These are phyloP conservation scores for Fusarium sp. DNA, from an alignment of 2,329 filamentous ascomycete species.

Conservation along the genomic window DNA sequence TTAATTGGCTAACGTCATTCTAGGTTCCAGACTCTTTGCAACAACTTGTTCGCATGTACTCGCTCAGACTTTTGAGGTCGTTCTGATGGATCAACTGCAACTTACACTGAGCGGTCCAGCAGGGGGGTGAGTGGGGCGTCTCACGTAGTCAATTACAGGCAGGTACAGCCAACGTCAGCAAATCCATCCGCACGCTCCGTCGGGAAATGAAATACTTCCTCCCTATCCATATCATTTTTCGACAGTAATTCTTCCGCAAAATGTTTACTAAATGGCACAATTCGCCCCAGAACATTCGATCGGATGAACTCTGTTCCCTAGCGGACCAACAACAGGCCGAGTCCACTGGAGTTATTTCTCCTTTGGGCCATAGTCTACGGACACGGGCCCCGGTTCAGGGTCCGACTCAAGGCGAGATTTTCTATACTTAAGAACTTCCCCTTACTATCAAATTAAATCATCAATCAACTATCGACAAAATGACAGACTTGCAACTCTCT, in stretches of 20 bases:
- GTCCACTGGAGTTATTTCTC: slow-evolving; percentile 5
- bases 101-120: too few relatives aligned
- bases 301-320: slow-evolving; percentile 7
- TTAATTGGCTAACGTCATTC: too few relatives aligned
- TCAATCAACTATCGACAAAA: not conserved
- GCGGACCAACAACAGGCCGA: slow-evolving; percentile 27
- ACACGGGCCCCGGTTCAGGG: slow-evolving; percentile 16
- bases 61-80: too few relatives aligned
- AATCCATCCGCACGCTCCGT: not conserved
- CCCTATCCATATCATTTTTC: not conserved
- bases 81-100: too few relatives aligned
- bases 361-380: slow-evolving; percentile 21
- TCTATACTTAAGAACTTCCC: not conserved
- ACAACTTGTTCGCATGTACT: too few relatives aligned
- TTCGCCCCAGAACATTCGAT: not conserved
- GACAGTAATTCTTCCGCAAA: not conserved
- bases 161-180: not conserved
- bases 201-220: not conserved
- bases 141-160: not conserved
- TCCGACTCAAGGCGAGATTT: not conserved
- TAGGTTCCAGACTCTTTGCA: too few relatives aligned
- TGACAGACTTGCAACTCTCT: slow-evolving; percentile 28
- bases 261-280: not conserved
- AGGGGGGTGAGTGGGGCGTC: not conserved
- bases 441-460: not conserved